These are phyloP conservation scores for Aspergillus sparsus DNA, from an alignment of 495 filamentous ascomycete species.

Conservation along the genomic window DNA sequence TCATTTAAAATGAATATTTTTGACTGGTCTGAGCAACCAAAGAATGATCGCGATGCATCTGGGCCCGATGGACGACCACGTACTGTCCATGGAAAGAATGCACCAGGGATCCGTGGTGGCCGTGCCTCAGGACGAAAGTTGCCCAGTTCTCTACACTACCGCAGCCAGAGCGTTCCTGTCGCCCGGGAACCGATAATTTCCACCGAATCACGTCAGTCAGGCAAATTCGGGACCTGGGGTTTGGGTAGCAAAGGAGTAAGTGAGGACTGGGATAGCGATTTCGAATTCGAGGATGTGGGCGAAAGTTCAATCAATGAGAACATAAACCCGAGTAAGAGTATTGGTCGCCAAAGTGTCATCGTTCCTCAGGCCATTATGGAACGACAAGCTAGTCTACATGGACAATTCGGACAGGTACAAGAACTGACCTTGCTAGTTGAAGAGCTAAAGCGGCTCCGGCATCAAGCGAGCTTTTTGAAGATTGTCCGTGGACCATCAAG, in stretches of 20 bases:
- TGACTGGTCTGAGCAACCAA: constrained; percentile 79
- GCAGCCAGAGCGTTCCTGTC: constrained; percentile 95
- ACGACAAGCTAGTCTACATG: constrained; percentile 79
- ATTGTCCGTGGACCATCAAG: constrained; percentile 62
- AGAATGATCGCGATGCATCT: constrained; percentile 49
- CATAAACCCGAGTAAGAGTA: constrained; percentile 29
- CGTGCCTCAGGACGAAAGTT: constrained; percentile 72
- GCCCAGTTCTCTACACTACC: constrained; percentile 75
- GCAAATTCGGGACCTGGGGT: constrained; percentile 89
- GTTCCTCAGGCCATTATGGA: constrained; percentile 83
- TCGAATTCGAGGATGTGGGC: constrained; percentile 66
- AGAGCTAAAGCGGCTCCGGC: constrained; percentile 69
- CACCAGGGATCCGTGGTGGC: constrained; percentile 68
- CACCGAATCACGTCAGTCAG: constrained; percentile 58
- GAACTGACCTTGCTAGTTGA: constrained; percentile 82
- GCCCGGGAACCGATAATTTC: constrained; percentile 59
- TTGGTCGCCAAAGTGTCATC: constrained; percentile 56
- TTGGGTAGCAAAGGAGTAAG: constrained; percentile 78
- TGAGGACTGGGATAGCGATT: constrained; percentile 85
- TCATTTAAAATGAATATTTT: constrained; percentile 60
- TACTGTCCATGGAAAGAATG: constrained; percentile 90
- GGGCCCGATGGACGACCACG: constrained; percentile 70
- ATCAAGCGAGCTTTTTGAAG: constrained; percentile 63
- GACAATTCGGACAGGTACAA: constrained; percentile 83
- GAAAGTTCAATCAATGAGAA: constrained; percentile 32